Base-by-base conservation (phyloP, 2,329 filamentous ascomycete species). In the Neofusicoccum sp. region DNA sequence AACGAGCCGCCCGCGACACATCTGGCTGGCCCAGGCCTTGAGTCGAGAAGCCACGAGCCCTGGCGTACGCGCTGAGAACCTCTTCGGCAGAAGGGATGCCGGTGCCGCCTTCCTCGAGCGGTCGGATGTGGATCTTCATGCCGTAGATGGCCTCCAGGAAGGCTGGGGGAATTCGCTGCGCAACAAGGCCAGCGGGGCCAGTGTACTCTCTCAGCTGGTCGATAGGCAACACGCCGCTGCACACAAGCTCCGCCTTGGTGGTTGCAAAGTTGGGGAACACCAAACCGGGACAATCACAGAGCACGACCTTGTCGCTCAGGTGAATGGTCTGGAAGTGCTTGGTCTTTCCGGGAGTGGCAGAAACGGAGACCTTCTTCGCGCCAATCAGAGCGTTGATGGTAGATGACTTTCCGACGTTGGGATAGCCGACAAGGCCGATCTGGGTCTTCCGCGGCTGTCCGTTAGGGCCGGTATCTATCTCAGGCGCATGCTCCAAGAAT, bases 241-340 rank as follows among this genome's bases (percentile, higher is more conserved):
- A 95, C 8, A 99, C 95, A 20, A 99, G 85, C 70, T 99, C 95
- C 40, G 91, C 95, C 77, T 98, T 98, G 48, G 93, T 98, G 47
- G 88, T 93, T 61, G 95, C 93, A 69, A 98, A 99, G 78, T 98
- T 98, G 69, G 95, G 93, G 75, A 99, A 98, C 1, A 99, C 96
- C 20, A 99, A 87, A 88, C 95, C 95, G 8, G 95, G 95, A 72
- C 95, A 99, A 86, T 99, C 95, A 76, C 95, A 98, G 6, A 99
- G 85, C 48, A 98, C 84, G 64, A 99, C 91, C 62, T 87, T 86
- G 1, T 95, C 89, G 62, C 90, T 95, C 33, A 99, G 85, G 73
- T 97, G 93, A 62, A 99, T 95, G 1, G 95, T 99, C 76, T 99
- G 95, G 80, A 99, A 99, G 71, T 99, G 95, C 80, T 99, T 99